phyloP scores from a whole-genome alignment of 1,139 yeast species.

The Yamadazyma songkhlaensis region DNA sequence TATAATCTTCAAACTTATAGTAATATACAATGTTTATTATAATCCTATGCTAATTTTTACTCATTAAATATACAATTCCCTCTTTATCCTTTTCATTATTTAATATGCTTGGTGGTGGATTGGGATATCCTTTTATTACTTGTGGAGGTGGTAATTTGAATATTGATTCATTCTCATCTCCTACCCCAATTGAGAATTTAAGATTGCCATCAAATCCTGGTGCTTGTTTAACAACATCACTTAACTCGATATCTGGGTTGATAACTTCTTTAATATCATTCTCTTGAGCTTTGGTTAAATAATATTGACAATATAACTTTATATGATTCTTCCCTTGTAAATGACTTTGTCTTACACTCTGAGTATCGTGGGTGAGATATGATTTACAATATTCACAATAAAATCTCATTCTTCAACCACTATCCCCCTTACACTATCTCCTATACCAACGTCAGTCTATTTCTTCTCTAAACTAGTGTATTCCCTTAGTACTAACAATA shows the following conservation, averaged over 20 bases:
- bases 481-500: too few species aligned
- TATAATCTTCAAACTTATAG: slow-evolving; percentile 42
- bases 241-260: slow-evolving; percentile 36
- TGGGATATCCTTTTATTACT: slow-evolving; percentile 25
- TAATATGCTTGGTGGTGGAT: slow-evolving; percentile 36
- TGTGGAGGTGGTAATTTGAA: slow-evolving; percentile 37
- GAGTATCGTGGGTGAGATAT: slow-evolving; percentile 83
- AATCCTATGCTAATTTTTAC: slow-evolving; percentile 5
- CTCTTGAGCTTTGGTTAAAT: slow-evolving; percentile 54
- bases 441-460: too few species aligned
- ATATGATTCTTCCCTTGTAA: slow-evolving; percentile 78
- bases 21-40: slow-evolving; percentile 1
- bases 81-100: slow-evolving; percentile 13
- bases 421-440: too few species aligned
- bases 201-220: slow-evolving; percentile 7
- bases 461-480: too few species aligned
- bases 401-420: slow-evolving; percentile 46
- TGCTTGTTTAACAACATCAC: slow-evolving; percentile 5
- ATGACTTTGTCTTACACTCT: slow-evolving; percentile 84
- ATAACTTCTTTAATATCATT: slow-evolving; percentile 35
- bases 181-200: slow-evolving; percentile 5
- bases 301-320: slow-evolving; percentile 72
- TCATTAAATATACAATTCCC: slow-evolving; percentile 5
- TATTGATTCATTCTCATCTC: slow-evolving; percentile 14
- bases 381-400: slow-evolving; percentile 89